Evolutionary conservation across 805 yeast genomes (phyloP), one percentile per base, ranked within the genome.

Genomic region (Candida taoyuanica): DNA sequence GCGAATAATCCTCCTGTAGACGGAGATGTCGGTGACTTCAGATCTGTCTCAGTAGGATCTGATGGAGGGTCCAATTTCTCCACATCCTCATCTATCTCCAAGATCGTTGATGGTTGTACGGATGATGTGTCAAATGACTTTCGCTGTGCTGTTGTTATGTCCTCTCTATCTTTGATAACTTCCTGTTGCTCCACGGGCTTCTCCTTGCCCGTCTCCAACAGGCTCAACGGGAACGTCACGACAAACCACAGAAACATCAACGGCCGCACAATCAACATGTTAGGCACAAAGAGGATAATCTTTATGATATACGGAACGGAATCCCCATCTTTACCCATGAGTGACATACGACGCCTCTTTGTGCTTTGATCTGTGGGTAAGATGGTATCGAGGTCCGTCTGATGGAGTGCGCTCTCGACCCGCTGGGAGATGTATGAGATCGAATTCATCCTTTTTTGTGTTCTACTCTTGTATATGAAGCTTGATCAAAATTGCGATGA

Each of bases 221-320:
- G 50, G 39, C 68, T 63, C 43, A 79, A 59, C 0, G 89, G 89
- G 50, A 70, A 75, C 2, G 79, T 68, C 5, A 74, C 40, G n/a
- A 80, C 43, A 35, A 62, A 66, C 73, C 84, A 69, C 2, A 71
- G 30, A 33, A 70, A 63, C 5, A 61, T 43, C 13, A 76, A 40
- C 3, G 89, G 88, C 39, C 68, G 70, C n/a, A 73, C 44, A 5
- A 81, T 45, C 6, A 80, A 36, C 29, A 68, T 48, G 43, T 73
- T 69, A 7, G 83, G 81, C 1, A 76, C 34, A 43, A 72, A 76
- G 23, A 72, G 48, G 29, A 73, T 21, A 5, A 64, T 47, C 9
- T 34, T 45, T 8, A 49, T 49, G 5, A 44, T 53, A 18, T 49
- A 47, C 1, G 46, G 47, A 3, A 50, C 49, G 4, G 56, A 48